A percentile compares a stretch with the other conserved stretches of the same genome.
phyloP scores from a whole-genome alignment of 139 green algal species.

The Prasinococcaceae sp. region DNA sequence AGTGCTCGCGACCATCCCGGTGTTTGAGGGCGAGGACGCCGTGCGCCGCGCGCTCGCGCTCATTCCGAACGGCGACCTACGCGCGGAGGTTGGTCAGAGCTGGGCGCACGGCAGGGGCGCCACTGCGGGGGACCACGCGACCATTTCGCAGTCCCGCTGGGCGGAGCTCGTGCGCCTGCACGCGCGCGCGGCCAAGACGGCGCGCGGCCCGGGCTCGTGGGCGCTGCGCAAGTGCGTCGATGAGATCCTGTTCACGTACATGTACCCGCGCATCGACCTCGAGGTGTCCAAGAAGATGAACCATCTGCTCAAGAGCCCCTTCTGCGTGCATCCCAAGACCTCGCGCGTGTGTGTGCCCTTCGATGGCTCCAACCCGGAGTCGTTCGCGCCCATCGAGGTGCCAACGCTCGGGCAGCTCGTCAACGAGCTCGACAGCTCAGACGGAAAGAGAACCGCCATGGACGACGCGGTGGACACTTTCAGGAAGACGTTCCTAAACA shows the following conservation, averaged over 20 bases:
- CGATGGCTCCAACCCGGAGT: conserved; percentile 42
- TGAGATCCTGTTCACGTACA: conserved; percentile 66
- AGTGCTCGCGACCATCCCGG: too few relatives aligned
- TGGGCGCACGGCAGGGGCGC: too few relatives aligned
- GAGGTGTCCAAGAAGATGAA: conserved; percentile 99
- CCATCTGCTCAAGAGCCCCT: conserved; percentile 96
- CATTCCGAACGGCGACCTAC: background rate
- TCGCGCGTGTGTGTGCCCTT: conserved; percentile 94
- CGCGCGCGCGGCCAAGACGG: background rate
- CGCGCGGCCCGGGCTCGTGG: too few relatives aligned
- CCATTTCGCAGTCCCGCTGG: background rate
- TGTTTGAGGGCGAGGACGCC: too few relatives aligned
- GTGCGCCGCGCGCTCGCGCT: background rate
- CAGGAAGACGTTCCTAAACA: conserved; percentile 18
- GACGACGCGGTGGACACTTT: conserved; percentile 18
- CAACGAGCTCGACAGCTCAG: conserved; percentile 34
- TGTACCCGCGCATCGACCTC: conserved; percentile 89
- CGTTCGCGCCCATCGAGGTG: conserved; percentile 77
- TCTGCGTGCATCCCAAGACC: conserved; percentile 98
- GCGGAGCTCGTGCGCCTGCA: background rate
- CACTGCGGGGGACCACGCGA: background rate
- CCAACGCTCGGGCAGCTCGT: conserved; percentile 56
- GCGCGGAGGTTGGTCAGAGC: too few relatives aligned
- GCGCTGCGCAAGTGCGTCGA: conserved; percentile 12
- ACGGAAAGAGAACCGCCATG: conserved; percentile 16